Percentiles rank a stretch among this genome's conserved stretches.
Evolutionary conservation across 345 rosid genomes (phyloP).

Genomic region (Sapria himalayana): DNA sequence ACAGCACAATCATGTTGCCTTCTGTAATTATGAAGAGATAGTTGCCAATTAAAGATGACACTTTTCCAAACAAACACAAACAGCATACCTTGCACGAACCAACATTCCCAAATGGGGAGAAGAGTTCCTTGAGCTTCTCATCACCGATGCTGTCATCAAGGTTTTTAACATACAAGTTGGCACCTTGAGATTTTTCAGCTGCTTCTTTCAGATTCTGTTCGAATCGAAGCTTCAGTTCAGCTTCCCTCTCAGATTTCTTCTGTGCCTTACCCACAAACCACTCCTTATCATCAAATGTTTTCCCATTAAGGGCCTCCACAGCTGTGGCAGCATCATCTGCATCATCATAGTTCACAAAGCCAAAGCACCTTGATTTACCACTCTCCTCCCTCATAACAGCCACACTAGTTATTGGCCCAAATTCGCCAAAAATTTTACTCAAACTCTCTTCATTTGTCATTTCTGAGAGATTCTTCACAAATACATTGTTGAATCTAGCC

Average conservation of each 20-base stretch:
- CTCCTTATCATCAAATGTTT: constrained; percentile 56
- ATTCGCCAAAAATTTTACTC: constrained; percentile 50
- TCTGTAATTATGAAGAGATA: background rate
- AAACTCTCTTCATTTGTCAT: constrained; percentile 55
- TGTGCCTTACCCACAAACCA: constrained; percentile 91
- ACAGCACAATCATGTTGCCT: no score
- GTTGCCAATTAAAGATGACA: background rate
- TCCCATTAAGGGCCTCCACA: constrained; percentile 71
- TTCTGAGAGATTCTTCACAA: constrained; percentile 71
- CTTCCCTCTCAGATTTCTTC: constrained; percentile 73
- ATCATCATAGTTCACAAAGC: constrained; percentile 83
- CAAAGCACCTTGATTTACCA: constrained; percentile 77
- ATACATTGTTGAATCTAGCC: constrained; percentile 62
- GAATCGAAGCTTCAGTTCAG: constrained; percentile 36
- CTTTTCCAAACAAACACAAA: background rate
- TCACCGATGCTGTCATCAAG: constrained; percentile 65
- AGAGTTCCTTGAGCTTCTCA: constrained; percentile 73
- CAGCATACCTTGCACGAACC: constrained; percentile 73
- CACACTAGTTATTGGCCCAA: constrained; percentile 60
- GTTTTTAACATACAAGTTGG: constrained; percentile 74
- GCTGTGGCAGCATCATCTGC: constrained; percentile 75
- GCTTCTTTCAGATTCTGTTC: constrained; percentile 77
- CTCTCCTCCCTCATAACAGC: constrained; percentile 72
- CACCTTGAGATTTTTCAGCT: constrained; percentile 63
- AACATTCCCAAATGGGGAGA: constrained; percentile 52